A percentile compares a stretch with the other conserved stretches of the same genome.
Evolutionary conservation across 768 basidiomycete genomes (phyloP).

Genomic region (Serendipita vermifera): DNA sequence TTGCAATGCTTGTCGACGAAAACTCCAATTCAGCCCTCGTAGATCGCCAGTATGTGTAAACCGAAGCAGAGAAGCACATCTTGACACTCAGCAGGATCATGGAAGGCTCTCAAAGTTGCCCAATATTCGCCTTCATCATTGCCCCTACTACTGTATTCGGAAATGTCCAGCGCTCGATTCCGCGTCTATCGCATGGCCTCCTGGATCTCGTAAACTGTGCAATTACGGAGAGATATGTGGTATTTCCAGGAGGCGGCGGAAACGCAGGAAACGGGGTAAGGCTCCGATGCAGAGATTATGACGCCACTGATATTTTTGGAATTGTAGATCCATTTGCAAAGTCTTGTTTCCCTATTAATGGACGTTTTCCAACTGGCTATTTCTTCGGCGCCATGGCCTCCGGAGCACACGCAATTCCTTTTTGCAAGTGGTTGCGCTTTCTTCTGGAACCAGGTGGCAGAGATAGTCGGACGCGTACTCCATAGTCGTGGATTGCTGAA

Average conservation of each 20-base stretch:
- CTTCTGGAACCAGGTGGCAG: background rate
- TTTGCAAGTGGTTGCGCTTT: background rate
- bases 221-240: background rate
- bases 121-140: background rate
- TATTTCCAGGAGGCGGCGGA: background rate
- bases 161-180: background rate
- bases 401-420: background rate
- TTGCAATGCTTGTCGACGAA: background rate
- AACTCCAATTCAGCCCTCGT: slow-evolving; percentile 7
- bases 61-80: background rate
- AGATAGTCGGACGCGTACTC: background rate
- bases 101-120: background rate
- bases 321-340: background rate
- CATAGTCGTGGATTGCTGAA: background rate
- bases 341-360: background rate
- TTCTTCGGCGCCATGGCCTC: background rate
- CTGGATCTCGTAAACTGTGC: background rate
- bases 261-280: slow-evolving; percentile 5
- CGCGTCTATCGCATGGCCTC: background rate
- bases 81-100: slow-evolving; percentile 1
- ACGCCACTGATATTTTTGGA: background rate
- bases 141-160: background rate
- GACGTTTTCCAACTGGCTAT: background rate
- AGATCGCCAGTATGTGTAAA: background rate
- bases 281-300: background rate